These are phyloP conservation scores for Clavispora vitiphila DNA, from an alignment of 805 yeast species.

Conservation along the genomic window DNA sequence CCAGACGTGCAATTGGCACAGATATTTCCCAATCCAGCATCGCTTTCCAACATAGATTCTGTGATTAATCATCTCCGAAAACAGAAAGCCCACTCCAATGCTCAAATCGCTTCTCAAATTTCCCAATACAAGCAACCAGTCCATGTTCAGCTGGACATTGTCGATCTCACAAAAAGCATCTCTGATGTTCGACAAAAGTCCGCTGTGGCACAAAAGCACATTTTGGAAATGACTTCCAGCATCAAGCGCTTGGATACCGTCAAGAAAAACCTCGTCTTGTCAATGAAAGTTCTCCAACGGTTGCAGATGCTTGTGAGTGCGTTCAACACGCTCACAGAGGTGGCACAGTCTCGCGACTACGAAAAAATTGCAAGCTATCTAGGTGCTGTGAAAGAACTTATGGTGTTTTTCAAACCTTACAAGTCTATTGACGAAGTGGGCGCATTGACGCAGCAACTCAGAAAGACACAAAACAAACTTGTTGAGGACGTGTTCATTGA, in stretches of 20 bases:
- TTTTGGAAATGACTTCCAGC: slow-evolving; percentile 66
- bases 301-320: slow-evolving; percentile 82
- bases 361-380: slow-evolving; percentile 55
- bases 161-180: slow-evolving; percentile 40
- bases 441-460: slow-evolving; percentile 53
- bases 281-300: slow-evolving; percentile 83
- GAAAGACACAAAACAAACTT: slow-evolving; percentile 53
- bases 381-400: slow-evolving; percentile 68
- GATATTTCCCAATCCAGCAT: slow-evolving; percentile 12
- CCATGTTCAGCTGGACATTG: slow-evolving; percentile 30
- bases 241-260: slow-evolving; percentile 77
- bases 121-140: slow-evolving; percentile 24
- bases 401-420: slow-evolving; percentile 70
- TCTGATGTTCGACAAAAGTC: slow-evolving; percentile 46
- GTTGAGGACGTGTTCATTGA: slow-evolving; percentile 70
- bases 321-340: slow-evolving; percentile 51
- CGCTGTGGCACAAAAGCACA: slow-evolving; percentile 51
- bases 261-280: slow-evolving; percentile 74
- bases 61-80: slow-evolving; percentile 9
- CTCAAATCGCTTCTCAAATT: slow-evolving; percentile 38
- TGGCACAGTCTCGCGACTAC: slow-evolving; percentile 45
- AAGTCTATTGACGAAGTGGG: slow-evolving; percentile 81
- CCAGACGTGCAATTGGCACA: slow-evolving; percentile 13
- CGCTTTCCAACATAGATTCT: slow-evolving; percentile 11
- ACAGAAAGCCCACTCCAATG: slow-evolving; percentile 45